These are phyloP conservation scores for Hyaloperonospora arabidopsidis DNA, from an alignment of 352 stramenopile species.

Conservation along the genomic window DNA sequence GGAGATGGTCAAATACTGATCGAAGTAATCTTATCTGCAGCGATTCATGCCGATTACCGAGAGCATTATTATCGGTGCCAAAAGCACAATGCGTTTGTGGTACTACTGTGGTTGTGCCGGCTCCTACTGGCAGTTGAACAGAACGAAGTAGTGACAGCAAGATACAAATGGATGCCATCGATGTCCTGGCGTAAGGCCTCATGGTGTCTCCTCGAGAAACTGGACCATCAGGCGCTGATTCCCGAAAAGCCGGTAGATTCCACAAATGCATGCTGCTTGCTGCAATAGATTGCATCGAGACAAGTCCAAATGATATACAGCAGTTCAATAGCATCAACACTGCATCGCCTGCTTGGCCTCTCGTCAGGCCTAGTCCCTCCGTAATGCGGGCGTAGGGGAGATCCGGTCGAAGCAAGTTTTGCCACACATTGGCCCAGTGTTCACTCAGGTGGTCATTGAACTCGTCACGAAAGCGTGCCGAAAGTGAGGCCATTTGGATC, in stretches of 20 bases:
- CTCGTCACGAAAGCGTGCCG: slow-evolving; percentile 23
- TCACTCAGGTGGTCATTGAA: slow-evolving; percentile 35
- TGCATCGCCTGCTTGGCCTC: slow-evolving; percentile 39
- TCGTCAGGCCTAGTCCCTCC: slow-evolving; percentile 33
- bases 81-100: slow-evolving; percentile 3
- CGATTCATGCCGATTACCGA: slow-evolving; percentile 11
- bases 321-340: slow-evolving; percentile 45
- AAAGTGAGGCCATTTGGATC: slow-evolving; percentile 44
- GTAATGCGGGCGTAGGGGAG: slow-evolving; percentile 44
- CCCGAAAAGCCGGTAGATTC: slow-evolving; percentile 42
- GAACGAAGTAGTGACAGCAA: slow-evolving; percentile 27
- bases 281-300: slow-evolving; percentile 31
- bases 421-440: slow-evolving; percentile 41
- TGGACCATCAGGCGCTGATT: slow-evolving; percentile 16
- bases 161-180: slow-evolving; percentile 28
- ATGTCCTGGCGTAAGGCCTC: slow-evolving; percentile 25
- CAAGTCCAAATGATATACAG: slow-evolving; percentile 35
- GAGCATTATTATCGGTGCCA: slow-evolving; percentile 9
- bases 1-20: slow-evolving; percentile 35
- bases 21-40: slow-evolving; percentile 26
- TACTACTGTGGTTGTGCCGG: neutral
- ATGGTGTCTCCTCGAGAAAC: slow-evolving; percentile 23
- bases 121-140: slow-evolving; percentile 19
- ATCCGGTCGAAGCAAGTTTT: slow-evolving; percentile 41
- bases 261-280: slow-evolving; percentile 29